These are phyloP conservation scores for Pyrenula massariospora DNA, from an alignment of 495 filamentous ascomycete species.

Conservation along the genomic window DNA sequence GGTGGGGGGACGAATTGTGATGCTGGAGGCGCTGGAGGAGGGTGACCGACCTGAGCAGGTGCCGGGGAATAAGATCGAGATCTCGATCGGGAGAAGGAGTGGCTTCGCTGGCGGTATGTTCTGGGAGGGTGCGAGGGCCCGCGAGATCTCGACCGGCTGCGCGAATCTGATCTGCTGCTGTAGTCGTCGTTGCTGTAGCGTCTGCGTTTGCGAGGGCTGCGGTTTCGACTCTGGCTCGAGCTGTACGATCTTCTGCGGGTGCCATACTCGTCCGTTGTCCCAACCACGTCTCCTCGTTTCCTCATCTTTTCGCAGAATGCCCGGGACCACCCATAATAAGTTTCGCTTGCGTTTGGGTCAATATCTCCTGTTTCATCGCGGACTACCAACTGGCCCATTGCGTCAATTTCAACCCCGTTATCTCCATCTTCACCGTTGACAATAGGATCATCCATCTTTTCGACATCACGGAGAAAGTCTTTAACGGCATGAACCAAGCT, in stretches of 20 bases:
- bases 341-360: conserved; percentile 40
- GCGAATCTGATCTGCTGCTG: conserved; percentile 21
- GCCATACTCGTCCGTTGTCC: background rate
- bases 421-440: conserved; percentile 18
- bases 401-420: conserved; percentile 39
- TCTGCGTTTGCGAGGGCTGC: conserved; percentile 25
- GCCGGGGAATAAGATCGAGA: conserved; percentile 9
- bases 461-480: conserved; percentile 53
- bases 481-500: conserved; percentile 55
- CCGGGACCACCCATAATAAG: conserved; percentile 80
- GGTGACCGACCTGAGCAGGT: conserved; percentile 4
- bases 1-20: conserved; percentile 13
- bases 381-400: conserved; percentile 57
- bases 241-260: conserved; percentile 2
- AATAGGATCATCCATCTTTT: conserved; percentile 40
- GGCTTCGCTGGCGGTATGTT: conserved; percentile 7
- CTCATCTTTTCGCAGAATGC: conserved; percentile 69
- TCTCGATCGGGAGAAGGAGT: conserved; percentile 17
- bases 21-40: conserved; percentile 10
- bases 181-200: conserved; percentile 37
- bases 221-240: conserved; percentile 22
- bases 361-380: conserved; percentile 51
- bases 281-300: background rate
- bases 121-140: conserved; percentile 11
- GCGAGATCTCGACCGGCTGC: conserved; percentile 11